Base-by-base conservation (phyloP, 257 asterid genomes). In the Scutellaria minor region DNA sequence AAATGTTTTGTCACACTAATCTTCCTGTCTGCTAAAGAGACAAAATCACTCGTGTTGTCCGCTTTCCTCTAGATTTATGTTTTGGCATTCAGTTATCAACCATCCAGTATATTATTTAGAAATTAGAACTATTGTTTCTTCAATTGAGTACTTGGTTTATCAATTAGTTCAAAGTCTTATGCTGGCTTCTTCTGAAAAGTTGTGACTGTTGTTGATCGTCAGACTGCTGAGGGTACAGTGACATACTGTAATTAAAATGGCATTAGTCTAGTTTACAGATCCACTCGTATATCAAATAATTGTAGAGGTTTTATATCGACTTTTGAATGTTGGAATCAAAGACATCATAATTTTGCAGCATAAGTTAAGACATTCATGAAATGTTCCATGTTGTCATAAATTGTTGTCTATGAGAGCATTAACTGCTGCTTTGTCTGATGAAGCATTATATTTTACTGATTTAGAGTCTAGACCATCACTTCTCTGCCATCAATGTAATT, bases 131-230 rank as follows among this genome's bases (percentile, higher is more conserved):
- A 11, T 58, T 31, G 35, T 20, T 59, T 46, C 13, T 58, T 45
- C 18, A 11, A 53, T 37, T 37, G 46, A 44, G 3, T 56, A 45
- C 37, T 50, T 11, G 14, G 35, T 68, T 65, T 3, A 14, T 50
- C 56, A 22, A 57, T 24, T 55, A 56, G 62, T 58, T 47, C 40
- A 44, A 54, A 56, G 58, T n/a, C 8, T 39, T 8, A 6, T 68
- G 7, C 54, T 68, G 64, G 41, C 64, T 40, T 68, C 61, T 50
- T 68, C 61, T 68, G 53, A 7, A 35, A 18, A 15, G 22, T 15
- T 15, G 9, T 24, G 24, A 7, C 5, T 47, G 31, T 10, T 44
- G 44, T 18, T 12, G 37, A 31, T 31, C 37, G 37, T 46, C 52
- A 12, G 20, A n/a, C n/a, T n/a, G 47, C n/a, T 9, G 37, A 37